Percentiles rank a stretch among this genome's conserved stretches.
Evolutionary conservation across 768 basidiomycete species (phyloP).

Genomic region (Pleurotus tuber-regium): DNA sequence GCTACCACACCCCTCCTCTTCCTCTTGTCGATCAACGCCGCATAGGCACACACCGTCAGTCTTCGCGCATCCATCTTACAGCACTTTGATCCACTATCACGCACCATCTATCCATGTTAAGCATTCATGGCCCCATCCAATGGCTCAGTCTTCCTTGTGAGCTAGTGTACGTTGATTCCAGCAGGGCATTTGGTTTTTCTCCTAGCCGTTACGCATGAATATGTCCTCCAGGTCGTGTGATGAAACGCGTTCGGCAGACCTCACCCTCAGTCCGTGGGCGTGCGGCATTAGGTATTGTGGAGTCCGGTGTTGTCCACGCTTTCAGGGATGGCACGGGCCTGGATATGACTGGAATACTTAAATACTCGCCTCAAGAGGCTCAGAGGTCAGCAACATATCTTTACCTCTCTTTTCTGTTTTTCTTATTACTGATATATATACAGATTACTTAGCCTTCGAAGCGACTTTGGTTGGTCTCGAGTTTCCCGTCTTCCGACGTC

Average conservation of each 20-base stretch:
- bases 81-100: not conserved
- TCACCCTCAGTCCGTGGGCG: not conserved
- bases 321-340: constrained; percentile 4
- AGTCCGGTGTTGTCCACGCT: not conserved
- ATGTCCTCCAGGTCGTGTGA: constrained; percentile 1
- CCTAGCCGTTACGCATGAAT: not conserved
- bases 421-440: not conserved
- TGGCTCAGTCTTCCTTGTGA: not conserved
- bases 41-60: constrained; percentile 7
- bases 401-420: not conserved
- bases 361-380: not conserved
- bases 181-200: not conserved
- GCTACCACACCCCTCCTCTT: not conserved
- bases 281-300: not conserved
- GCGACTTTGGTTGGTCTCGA: too few relatives aligned
- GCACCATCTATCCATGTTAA: constrained; percentile 7
- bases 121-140: constrained; percentile 1
- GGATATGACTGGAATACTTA: not conserved
- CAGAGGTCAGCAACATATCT: not conserved
- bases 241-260: constrained; percentile 4
- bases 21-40: constrained; percentile 9
- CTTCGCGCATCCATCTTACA: not conserved
- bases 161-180: not conserved
- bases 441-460: not conserved
- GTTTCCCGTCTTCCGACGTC: constrained; percentile 7